Evolutionary conservation across 257 asterid species (phyloP).

Genomic region (Eustoma russellianum): DNA sequence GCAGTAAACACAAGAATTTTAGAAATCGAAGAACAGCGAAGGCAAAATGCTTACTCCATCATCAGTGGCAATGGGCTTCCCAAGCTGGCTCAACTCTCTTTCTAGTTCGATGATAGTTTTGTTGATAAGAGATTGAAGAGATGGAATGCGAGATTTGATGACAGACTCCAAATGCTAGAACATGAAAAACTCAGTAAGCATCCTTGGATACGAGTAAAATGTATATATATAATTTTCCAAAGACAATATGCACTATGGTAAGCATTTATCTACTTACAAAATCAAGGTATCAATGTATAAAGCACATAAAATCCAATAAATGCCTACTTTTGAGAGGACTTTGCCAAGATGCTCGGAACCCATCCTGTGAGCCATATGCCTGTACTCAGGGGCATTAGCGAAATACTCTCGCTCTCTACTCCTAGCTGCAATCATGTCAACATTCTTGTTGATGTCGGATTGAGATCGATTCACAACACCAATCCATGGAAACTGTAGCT

Average conservation of each 20-base stretch:
- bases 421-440: conserved; percentile 96
- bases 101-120: conserved; percentile 87
- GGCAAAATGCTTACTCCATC: conserved; percentile 65
- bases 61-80: conserved; percentile 93
- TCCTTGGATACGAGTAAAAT: no score
- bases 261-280: no score
- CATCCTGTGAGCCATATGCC: conserved; percentile 77
- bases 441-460: conserved; percentile 85
- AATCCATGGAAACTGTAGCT: conserved; percentile 95
- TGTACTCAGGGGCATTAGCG: conserved; percentile 84
- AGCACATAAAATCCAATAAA: neutral
- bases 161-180: conserved; percentile 93
- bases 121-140: conserved; percentile 94
- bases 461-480: conserved; percentile 98
- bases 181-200: conserved; percentile 2
- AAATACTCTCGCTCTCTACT: conserved; percentile 89
- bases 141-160: conserved; percentile 96
- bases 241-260: no score
- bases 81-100: conserved; percentile 80
- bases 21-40: conserved; percentile 6
- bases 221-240: no score
- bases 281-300: no score
- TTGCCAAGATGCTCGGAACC: conserved; percentile 98
- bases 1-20: neutral
- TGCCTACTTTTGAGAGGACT: conserved; percentile 77